Conservation (phyloP, 306 rosid species). For the Gleditsia sinensis region DNA sequence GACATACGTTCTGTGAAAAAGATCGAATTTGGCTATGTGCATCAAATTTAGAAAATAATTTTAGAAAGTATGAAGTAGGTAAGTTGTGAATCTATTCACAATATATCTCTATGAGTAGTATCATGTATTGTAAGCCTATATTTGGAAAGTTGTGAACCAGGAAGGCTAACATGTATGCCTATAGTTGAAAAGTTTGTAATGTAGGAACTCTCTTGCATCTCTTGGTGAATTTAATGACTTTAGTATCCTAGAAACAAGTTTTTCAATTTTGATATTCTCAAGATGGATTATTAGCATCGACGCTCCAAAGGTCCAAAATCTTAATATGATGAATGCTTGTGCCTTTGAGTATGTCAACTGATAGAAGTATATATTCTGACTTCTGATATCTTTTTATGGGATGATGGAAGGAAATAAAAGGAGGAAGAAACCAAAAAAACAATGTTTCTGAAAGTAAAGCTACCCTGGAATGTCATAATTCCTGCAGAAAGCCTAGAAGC, state of each 20-base stretch:
- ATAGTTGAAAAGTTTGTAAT: not conserved
- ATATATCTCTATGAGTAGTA: not conserved
- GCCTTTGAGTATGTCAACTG: slow-evolving; percentile 19
- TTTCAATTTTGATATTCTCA: not conserved
- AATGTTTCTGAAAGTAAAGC: slow-evolving; percentile 77
- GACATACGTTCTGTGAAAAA: not conserved
- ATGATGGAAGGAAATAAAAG: slow-evolving; percentile 33
- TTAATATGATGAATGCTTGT: not conserved
- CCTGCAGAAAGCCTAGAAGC: slow-evolving; percentile 66
- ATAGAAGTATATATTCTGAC: slow-evolving; percentile 4
- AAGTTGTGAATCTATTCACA: not conserved
- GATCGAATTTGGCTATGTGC: not conserved
- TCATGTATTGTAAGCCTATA: not conserved
- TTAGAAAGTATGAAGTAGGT: not conserved
- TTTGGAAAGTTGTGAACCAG: not conserved
- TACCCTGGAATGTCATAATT: slow-evolving; percentile 78
- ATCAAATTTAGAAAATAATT: not conserved
- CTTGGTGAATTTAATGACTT: not conserved
- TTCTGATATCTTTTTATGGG: slow-evolving; percentile 25
- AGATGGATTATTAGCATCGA: slow-evolving; percentile 7
- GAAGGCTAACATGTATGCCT: not conserved
- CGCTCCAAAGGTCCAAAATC: not conserved
- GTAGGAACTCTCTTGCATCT: not conserved
- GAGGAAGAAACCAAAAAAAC: slow-evolving; percentile 3
- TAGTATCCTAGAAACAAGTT: slow-evolving; percentile 21